Conservation (phyloP, 2,329 filamentous ascomycete species). For the Ophiostoma ulmi region DNA sequence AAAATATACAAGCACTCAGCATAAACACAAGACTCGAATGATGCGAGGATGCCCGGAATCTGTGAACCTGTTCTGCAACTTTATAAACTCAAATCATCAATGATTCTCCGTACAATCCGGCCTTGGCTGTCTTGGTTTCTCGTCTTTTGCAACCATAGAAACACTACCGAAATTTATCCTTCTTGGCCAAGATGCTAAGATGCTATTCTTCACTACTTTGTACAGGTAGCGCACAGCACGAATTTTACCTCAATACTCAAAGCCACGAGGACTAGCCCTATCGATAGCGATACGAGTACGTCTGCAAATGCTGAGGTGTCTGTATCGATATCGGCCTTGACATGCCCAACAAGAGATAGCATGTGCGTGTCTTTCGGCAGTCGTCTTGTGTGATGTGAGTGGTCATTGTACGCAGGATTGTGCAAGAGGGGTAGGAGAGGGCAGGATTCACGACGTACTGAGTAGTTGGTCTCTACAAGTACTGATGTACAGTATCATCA, state of each 20-base stretch:
- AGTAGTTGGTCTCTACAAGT: too few relatives aligned
- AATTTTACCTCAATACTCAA: background rate
- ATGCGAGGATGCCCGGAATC: too few relatives aligned
- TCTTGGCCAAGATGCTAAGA: background rate
- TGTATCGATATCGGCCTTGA: background rate
- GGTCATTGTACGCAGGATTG: background rate
- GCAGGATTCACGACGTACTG: background rate
- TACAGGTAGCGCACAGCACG: too few relatives aligned
- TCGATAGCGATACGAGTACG: background rate
- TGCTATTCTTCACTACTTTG: background rate
- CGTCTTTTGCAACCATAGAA: background rate
- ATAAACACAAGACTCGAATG: too few relatives aligned
- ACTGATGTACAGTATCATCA: too few relatives aligned
- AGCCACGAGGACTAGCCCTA: conserved; percentile 21
- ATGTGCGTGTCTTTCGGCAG: background rate
- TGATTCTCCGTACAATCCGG: background rate
- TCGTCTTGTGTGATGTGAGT: background rate
- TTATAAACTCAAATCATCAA: background rate
- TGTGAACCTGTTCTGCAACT: background rate
- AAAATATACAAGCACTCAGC: too few relatives aligned
- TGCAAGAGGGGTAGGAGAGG: too few relatives aligned
- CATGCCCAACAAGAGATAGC: background rate
- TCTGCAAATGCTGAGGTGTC: background rate
- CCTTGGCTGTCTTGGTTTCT: background rate
- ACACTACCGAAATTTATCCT: background rate